These are phyloP conservation scores for Hanseniaspora mollemarum DNA, from an alignment of 805 yeast species.

Conservation along the genomic window DNA sequence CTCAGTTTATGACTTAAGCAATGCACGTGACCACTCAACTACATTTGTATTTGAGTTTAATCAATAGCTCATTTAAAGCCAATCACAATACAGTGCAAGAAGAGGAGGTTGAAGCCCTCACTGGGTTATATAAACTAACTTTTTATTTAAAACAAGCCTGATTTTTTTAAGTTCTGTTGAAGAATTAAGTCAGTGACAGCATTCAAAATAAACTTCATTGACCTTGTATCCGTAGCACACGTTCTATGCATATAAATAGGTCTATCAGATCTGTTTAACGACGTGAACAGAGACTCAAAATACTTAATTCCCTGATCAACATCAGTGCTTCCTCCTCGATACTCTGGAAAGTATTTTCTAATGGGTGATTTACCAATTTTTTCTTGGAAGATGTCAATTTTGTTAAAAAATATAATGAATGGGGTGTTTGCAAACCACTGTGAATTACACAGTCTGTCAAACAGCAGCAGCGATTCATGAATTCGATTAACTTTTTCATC, in stretches of 20 bases:
- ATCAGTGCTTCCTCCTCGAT: conserved; percentile 51
- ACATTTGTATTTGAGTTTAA: no score
- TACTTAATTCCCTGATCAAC: conserved; percentile 56
- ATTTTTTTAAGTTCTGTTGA: conserved; percentile 65
- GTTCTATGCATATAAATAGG: conserved; percentile 88
- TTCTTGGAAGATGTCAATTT: conserved; percentile 66
- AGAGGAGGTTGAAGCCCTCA: no score
- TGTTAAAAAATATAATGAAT: conserved; percentile 78
- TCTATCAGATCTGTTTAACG: conserved; percentile 48
- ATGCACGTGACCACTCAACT: no score
- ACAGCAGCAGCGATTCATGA: conserved; percentile 77
- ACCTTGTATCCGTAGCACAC: conserved; percentile 84
- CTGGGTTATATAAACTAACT: neutral
- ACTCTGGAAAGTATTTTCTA: conserved; percentile 65
- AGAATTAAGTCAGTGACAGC: conserved; percentile 89
- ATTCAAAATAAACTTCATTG: conserved; percentile 79
- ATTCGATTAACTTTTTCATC: conserved; percentile 81
- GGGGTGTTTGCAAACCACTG: conserved; percentile 79
- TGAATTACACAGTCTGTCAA: conserved; percentile 73
- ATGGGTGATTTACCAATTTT: conserved; percentile 61
- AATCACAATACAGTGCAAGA: no score
- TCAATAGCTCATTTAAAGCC: no score
- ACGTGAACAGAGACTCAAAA: conserved; percentile 56
- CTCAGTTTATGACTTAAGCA: no score
- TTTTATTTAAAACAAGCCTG: conserved; percentile 51